Evolutionary conservation across 2,329 filamentous ascomycete genomes (phyloP).

Genomic region (Pseudogymnoascus sp.): DNA sequence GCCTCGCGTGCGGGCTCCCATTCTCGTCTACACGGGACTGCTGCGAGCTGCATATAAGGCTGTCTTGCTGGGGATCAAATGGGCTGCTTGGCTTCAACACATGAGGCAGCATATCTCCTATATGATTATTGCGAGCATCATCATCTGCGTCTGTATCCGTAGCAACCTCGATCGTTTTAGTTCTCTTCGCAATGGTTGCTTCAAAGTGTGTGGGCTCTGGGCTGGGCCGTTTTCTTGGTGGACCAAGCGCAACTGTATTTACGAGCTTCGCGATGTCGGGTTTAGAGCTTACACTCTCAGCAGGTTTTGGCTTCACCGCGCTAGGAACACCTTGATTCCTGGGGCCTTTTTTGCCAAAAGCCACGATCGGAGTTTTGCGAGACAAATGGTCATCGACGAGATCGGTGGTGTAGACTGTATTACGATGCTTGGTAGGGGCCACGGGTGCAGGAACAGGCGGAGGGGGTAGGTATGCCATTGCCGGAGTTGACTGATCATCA

Average conservation of each 20-base stretch:
- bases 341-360: constrained; percentile 18
- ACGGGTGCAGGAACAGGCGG: background rate
- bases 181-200: background rate
- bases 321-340: constrained; percentile 21
- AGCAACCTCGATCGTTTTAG: background rate
- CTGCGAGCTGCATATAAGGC: background rate
- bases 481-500: background rate
- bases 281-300: background rate
- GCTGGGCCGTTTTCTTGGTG: constrained; percentile 16
- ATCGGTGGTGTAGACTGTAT: background rate
- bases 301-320: background rate
- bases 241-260: background rate
- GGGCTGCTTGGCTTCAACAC: constrained; percentile 13
- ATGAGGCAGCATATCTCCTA: background rate
- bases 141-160: background rate
- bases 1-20: constrained; percentile 22
- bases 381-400: constrained; percentile 15
- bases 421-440: background rate
- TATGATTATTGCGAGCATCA: background rate
- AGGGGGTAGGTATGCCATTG: background rate
- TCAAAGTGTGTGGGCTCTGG: background rate
- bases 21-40: constrained; percentile 21
- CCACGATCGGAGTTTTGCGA: constrained; percentile 20
- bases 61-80: constrained; percentile 14
- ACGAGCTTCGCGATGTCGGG: background rate